Conservation (phyloP, 73 alveolate genomes). For the Blepharisma stoltei region DNA sequence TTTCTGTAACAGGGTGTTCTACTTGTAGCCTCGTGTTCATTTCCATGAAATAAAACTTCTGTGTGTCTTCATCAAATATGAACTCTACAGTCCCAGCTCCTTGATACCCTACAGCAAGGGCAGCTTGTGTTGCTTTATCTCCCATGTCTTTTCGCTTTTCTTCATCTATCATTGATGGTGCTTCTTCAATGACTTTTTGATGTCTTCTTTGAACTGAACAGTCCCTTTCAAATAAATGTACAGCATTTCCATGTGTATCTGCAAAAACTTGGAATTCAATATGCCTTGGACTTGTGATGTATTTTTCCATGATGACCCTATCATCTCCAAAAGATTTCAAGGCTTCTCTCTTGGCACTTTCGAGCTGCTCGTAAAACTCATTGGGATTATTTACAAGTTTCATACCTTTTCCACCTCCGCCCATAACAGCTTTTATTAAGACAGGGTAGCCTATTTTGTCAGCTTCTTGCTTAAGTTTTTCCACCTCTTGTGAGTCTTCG, state of each 20-base stretch:
- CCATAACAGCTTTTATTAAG: slow-evolving; percentile 84
- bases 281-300: slow-evolving; percentile 72
- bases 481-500: slow-evolving; percentile 47
- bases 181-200: slow-evolving; percentile 91
- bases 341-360: slow-evolving; percentile 80
- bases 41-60: slow-evolving; percentile 83
- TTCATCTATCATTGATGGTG: slow-evolving; percentile 65
- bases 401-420: slow-evolving; percentile 96
- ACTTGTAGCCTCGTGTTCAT: slow-evolving; percentile 87
- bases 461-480: slow-evolving; percentile 52
- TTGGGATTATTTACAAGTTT: slow-evolving; percentile 64
- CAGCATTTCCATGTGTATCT: slow-evolving; percentile 89
- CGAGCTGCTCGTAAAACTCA: slow-evolving; percentile 67
- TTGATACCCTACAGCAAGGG: slow-evolving; percentile 68
- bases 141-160: slow-evolving; percentile 64
- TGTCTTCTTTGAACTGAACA: slow-evolving; percentile 94
- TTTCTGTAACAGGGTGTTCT: slow-evolving; percentile 88
- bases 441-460: slow-evolving; percentile 83
- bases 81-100: slow-evolving; percentile 94
- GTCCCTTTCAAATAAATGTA: slow-evolving; percentile 91
- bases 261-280: slow-evolving; percentile 85
- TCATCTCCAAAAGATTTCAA: slow-evolving; percentile 77
- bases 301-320: slow-evolving; percentile 85
- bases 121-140: slow-evolving; percentile 43
- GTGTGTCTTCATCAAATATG: slow-evolving; percentile 68